Base-by-base conservation (phyloP, 805 yeast genomes). In the Brettanomyces bruxellensis region DNA sequence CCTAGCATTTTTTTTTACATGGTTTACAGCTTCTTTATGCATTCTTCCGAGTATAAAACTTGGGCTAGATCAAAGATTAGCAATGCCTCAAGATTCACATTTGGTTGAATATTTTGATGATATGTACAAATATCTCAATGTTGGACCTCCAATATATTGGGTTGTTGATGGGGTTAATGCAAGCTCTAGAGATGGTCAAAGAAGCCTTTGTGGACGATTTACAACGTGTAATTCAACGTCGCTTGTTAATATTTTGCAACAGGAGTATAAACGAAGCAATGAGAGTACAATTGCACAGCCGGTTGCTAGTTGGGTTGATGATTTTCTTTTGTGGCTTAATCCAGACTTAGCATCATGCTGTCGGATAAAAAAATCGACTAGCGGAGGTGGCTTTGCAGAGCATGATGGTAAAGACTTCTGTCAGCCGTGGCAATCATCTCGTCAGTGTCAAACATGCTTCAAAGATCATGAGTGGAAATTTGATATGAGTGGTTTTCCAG, bases 91-190 rank as follows among this genome's bases (percentile, higher is more conserved):
- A 2, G 89, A 76, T 45, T 90, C 97, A 0, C 87, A 89, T 57
- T 64, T 93, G 57, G 80, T 89, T 36, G 75, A 78, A 45, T 93
- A 91, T 62, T 91, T 86, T 66, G 69, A 82, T 52, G 87, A 90
- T 45, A 70, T 89, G 3, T 85, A 83, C 59, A 64, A 72, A 1
- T 85, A 81, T 58, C 69, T 91, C 49, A 81, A 83, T 49, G 85
- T 85, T 6, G 99, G 98, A 0, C 96, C 99, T 1, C 99, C 99
- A 0, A 73, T 86, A 1, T 93, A 85, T 58, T 84, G 89, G 62
- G 88, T 93, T 24, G 79, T 86, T n/a, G 75, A 78, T 40, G 80
- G 77, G 45, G 58, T 79, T 42, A 83, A 86, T 55, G 71, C 85
- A 5, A 86, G 91, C 0, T 47, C 62, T 12, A 67, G 86, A 41